Conservation (phyloP, 2,329 filamentous ascomycete genomes). For the Aspergillus pseudotamarii region DNA sequence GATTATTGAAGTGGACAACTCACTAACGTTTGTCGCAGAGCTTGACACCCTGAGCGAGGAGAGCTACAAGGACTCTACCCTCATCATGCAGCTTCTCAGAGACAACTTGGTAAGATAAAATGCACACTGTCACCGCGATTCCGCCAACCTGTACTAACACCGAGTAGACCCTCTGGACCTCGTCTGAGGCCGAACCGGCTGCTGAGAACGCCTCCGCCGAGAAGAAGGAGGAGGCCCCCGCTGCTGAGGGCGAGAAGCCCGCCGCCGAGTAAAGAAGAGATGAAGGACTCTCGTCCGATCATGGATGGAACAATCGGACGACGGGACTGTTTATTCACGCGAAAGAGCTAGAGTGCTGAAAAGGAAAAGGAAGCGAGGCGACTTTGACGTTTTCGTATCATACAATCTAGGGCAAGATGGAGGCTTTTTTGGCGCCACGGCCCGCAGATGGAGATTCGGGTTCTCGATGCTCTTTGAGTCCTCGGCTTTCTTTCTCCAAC, state of each 20-base stretch:
- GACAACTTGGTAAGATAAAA: constrained; percentile 83
- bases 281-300: constrained; percentile 35
- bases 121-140: not conserved
- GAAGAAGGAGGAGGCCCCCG: constrained; percentile 47
- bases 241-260: constrained; percentile 46
- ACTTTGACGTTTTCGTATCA: constrained; percentile 8
- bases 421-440: constrained; percentile 5
- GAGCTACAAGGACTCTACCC: constrained; percentile 98
- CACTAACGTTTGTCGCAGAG: constrained; percentile 58
- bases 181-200: constrained; percentile 89
- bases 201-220: constrained; percentile 51
- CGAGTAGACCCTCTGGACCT: constrained; percentile 93
- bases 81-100: constrained; percentile 98
- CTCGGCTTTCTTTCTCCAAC: constrained; percentile 6
- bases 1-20: constrained; percentile 12
- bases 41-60: constrained; percentile 96
- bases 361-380: constrained; percentile 7
- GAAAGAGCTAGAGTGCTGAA: constrained; percentile 13
- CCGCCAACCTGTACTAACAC: constrained; percentile 28
- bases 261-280: constrained; percentile 44
- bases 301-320: constrained; percentile 14
- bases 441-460: constrained; percentile 11
- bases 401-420: constrained; percentile 10
- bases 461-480: constrained; percentile 10
- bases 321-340: constrained; percentile 14